Evolutionary conservation across 257 asterid genomes (phyloP), one percentile per base, ranked within the genome.

Genomic region (Solanum pimpinellifolium): DNA sequence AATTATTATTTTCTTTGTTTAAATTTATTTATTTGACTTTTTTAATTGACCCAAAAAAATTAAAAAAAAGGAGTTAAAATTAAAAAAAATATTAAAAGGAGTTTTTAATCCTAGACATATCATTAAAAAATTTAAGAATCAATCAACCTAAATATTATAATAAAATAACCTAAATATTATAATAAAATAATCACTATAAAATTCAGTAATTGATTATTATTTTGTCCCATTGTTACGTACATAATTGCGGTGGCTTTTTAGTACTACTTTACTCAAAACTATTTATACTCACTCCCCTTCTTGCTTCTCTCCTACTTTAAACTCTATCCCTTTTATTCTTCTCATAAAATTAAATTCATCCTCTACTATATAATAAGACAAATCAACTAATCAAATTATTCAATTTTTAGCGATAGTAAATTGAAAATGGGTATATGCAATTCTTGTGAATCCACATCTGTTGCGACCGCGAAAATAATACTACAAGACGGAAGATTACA

Each of bases 401-500:
- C 33, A 29, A 35, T 35, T 35, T 6, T 10, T 16, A 3, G 6
- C 46, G 1, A n/a, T 2, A 87, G 23, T 23, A 60, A 18, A 4
- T 9, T 27, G 31, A 7, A 66, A 11, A 93, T 96, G 99, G 99
- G 99, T 39, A 93, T 94, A 18, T 96, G 99, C 93, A 97, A 90
- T 83, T 95, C 99, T 0, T 93, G 98, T 82, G 96, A 97, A 13
- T 91, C 99, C 4, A 90, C 98, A 0, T 89, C 94, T 37, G 95
- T 93, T 1, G 92, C 94, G 0, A 97, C 98, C 16, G 98, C 94
- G 10, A 97, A 97, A 86, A 46, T 97, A 47, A 93, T 97, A 47
- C n/a, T 93, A 1, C 89, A 89, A 60, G 99, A 97, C 10, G 99
- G 99, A 0, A 91, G 97, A 60, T 92, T 96, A 46, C 97, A 94